Evolutionary conservation across 2,329 filamentous ascomycete genomes (phyloP), one percentile per base, ranked within the genome.

Genomic region (Cladosporium sp.): DNA sequence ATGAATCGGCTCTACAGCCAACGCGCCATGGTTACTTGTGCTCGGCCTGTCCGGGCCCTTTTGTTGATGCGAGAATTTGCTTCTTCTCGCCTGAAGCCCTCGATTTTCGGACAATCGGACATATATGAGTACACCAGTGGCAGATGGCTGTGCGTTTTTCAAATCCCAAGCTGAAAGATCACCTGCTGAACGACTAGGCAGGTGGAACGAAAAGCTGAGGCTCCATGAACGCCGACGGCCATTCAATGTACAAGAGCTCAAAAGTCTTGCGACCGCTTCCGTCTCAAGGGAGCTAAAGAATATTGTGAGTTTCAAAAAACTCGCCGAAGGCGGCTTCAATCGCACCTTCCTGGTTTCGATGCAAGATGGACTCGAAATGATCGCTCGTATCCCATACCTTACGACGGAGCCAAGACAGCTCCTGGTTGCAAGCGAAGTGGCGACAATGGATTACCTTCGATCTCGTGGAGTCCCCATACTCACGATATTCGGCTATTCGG

Each of bases 321-420:
- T 61, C 11, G 59, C 56, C 1, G 61, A 65, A 54, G 58, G 62
- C 3, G 58, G 61, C 3, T 63, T 61, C 56, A 62, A 64, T 33
- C 40, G 60, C 31, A 45, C 58, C 0, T 61, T 64, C 31, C 46
- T 58, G 10, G 1, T 60, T 9, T 58, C 56, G 16, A 57, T 64
- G 56, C n/a, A 34, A 6, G 56, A 64, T 59, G 62, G 61, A 0
- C 5, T 55, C n/a, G 46, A 62, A 35, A 13, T 64, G 4, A 57
- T 65, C 13, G 63, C 59, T 4, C 59, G 61, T 35, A 43, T 65
- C 2, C 62, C 59, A 9, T 64, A 64, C 33, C 54, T 54, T 13
- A 54, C 43, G 2, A 59, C 54, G 6, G 44, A 60, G 28, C 62
- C 59, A 14, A 58, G 50, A 34, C 3, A 18, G 1, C 55, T 63